phyloP scores from a whole-genome alignment of 257 asterid genomes.

The Solanum rostratum region DNA sequence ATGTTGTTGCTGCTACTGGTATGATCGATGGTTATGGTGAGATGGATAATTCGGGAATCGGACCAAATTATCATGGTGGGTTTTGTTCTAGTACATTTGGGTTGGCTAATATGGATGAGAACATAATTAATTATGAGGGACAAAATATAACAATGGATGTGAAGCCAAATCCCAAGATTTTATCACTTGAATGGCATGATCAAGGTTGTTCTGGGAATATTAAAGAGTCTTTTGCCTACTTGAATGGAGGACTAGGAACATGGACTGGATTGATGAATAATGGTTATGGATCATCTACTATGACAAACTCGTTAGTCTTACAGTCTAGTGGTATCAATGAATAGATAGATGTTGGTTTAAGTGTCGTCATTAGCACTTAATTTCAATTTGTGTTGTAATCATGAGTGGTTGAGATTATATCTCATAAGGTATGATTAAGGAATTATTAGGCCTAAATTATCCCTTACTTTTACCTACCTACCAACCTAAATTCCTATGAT shows the following conservation, averaged over 20 bases:
- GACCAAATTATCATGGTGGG: slow-evolving; percentile 10
- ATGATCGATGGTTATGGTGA: slow-evolving; percentile 7
- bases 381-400: background rate
- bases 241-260: slow-evolving; percentile 46
- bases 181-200: slow-evolving; percentile 76
- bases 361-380: background rate
- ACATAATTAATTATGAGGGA: background rate
- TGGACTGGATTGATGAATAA: slow-evolving; percentile 77
- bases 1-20: slow-evolving; percentile 1
- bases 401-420: background rate
- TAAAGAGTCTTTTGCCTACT: slow-evolving; percentile 40
- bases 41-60: background rate
- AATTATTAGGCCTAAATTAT: background rate
- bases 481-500: background rate
- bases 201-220: slow-evolving; percentile 32
- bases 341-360: background rate
- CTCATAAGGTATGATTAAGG: background rate
- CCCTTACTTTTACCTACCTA: background rate
- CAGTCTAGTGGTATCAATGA: background rate
- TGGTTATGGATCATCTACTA: slow-evolving; percentile 58
- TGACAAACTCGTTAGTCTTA: slow-evolving; percentile 20
- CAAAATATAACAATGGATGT: slow-evolving; percentile 5
- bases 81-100: slow-evolving; percentile 31
- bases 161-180: slow-evolving; percentile 54
- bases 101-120: slow-evolving; percentile 3